These are phyloP conservation scores for Dictyostelium discoideum DNA, from an alignment of 78 protist species.

Conservation along the genomic window dicty_2.7 NC_007089.4:1700001-1700500, in stretches of 20 bases:
- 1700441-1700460: too few species aligned
- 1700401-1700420: too few species aligned
- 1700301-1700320: too few species aligned
- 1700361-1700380: too few species aligned
- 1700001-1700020: background rate
- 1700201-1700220: background rate
- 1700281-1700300: too few species aligned
- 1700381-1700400: too few species aligned
- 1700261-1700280: background rate
- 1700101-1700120: background rate
- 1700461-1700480: too few species aligned
- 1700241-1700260: background rate
- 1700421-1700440: too few species aligned
- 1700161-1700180: background rate
- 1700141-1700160: background rate
- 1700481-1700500: too few species aligned
- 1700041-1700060: constrained; percentile 43
- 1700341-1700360: too few species aligned
- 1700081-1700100: background rate
- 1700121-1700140: background rate
- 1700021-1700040: constrained; percentile 1
- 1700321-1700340: too few species aligned
- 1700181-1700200: background rate
- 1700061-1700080: background rate
- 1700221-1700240: background rate